Evolutionary conservation across 2,329 filamentous ascomycete species (phyloP), one percentile per base, ranked within the genome.

Genomic region (Monilinia fructicola): DNA sequence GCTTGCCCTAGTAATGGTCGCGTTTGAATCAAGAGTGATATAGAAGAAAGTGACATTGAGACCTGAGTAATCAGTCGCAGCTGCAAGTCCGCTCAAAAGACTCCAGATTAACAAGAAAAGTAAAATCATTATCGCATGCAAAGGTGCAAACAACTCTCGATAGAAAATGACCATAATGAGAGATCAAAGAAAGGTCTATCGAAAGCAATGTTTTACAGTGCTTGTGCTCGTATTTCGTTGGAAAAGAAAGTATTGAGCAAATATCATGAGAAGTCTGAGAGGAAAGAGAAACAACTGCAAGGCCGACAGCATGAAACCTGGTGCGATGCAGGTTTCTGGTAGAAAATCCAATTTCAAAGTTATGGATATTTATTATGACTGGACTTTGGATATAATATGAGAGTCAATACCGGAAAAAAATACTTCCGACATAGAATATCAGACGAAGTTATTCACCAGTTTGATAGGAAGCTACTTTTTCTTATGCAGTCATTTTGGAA

Each of bases 11-110:
- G 44, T 42, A 7, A 65, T 59, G 1, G 53, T 65, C 4, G 63
- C 28, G 11, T 59, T 31, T 38, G 54, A 10, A 52, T 65, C 23
- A 5, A 65, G 16, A 38, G 54, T n/a, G 21, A 59, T n/a, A n/a
- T 65, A 65, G 31, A 42, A 65, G 18, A 59, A 65, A 23, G 31
- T 65, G 3, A 44, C 54, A 11, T 59, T 50, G 7, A 65, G 50
- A n/a, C 50, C 54, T 31, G 2, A 18, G 3, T 40, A 18, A 23
- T 26, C 26, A 55, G n/a, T 26, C n/a, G 61, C 28, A 54, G 52
- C 52, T 26, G 12, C 44, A 21, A 61, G 14, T 50, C 31, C 28
- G 4, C 44, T 50, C 31, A 50, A 40, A 23, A 61, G 28, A 11
- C 44, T 42, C 44, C 31, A 61, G 31, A 50, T 1, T 14, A 61